A percentile compares a stretch with the other conserved stretches of the same genome.
Evolutionary conservation across 768 basidiomycete species (phyloP).

Genomic region (Boletus reticulatus): DNA sequence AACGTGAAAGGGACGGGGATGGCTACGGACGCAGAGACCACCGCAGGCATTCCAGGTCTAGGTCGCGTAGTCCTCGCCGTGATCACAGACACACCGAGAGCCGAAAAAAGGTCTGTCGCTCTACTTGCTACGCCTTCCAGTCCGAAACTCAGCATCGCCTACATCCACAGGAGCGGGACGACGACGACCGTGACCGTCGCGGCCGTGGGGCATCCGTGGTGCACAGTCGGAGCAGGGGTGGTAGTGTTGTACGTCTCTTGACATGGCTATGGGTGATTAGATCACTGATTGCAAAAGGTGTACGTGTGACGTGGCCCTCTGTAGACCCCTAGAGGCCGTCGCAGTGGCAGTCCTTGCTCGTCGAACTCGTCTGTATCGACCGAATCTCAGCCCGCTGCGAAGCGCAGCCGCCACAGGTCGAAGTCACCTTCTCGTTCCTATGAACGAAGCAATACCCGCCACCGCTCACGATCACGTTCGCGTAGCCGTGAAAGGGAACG

Average conservation of each 20-base stretch:
- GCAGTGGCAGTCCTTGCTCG: conserved; percentile 17
- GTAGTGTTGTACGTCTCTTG: conserved; percentile 29
- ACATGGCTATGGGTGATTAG: not conserved
- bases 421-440: conserved; percentile 21
- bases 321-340: conserved; percentile 23
- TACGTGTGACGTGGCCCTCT: conserved; percentile 9
- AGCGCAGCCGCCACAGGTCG: conserved; percentile 18
- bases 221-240: conserved; percentile 16
- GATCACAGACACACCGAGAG: conserved; percentile 1
- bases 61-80: conserved; percentile 20
- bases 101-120: conserved; percentile 6
- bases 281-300: conserved; percentile 27
- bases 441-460: conserved; percentile 12
- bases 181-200: not conserved
- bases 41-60: conserved; percentile 25
- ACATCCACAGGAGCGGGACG: conserved; percentile 8
- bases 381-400: conserved; percentile 10
- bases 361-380: conserved; percentile 16
- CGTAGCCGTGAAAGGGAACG: conserved; percentile 25
- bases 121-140: not conserved
- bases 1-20: conserved; percentile 10
- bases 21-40: conserved; percentile 4
- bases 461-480: conserved; percentile 29
- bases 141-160: not conserved
- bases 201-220: not conserved